Evolutionary conservation across 2,329 filamentous ascomycete genomes (phyloP).

Genomic region (Fusarium nisikadoi): DNA sequence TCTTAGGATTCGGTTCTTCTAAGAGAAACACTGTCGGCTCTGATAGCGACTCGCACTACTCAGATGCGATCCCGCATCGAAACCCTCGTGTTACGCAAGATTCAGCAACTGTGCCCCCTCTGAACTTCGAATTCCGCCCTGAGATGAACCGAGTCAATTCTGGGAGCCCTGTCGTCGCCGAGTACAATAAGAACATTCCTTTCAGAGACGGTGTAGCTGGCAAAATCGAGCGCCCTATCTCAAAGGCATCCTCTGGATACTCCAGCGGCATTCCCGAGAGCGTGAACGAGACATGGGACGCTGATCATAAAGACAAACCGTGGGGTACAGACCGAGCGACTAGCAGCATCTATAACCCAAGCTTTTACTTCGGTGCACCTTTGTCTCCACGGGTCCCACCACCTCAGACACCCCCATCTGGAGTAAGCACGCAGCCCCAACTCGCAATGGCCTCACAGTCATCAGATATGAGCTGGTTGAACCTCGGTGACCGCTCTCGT

Average conservation of each 20-base stretch:
- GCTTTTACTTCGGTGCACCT: conserved; percentile 56
- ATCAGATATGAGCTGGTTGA: conserved; percentile 84
- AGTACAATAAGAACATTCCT: conserved; percentile 62
- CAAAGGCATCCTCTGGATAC: conserved; percentile 64
- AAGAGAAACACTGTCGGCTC: conserved; percentile 64
- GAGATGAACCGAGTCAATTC: conserved; percentile 74
- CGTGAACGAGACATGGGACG: conserved; percentile 66
- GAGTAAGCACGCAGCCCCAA: conserved; percentile 61
- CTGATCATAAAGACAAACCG: conserved; percentile 55
- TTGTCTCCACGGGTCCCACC: conserved; percentile 51
- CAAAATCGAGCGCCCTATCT: conserved; percentile 68
- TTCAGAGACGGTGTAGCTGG: conserved; percentile 68
- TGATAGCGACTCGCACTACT: conserved; percentile 67
- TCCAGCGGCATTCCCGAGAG: conserved; percentile 75
- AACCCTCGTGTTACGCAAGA: conserved; percentile 66
- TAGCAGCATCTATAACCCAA: conserved; percentile 63
- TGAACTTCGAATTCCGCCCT: conserved; percentile 71
- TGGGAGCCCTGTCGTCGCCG: conserved; percentile 75
- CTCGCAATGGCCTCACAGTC: conserved; percentile 61
- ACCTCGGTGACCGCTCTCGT: conserved; percentile 65
- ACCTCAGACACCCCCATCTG: conserved; percentile 46
- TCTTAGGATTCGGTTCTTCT: conserved; percentile 67
- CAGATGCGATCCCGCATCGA: conserved; percentile 44
- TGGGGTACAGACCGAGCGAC: conserved; percentile 64
- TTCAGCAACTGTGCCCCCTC: conserved; percentile 76